phyloP scores from a whole-genome alignment of 257 asterid genomes.

The Solanum sejunctum region DNA sequence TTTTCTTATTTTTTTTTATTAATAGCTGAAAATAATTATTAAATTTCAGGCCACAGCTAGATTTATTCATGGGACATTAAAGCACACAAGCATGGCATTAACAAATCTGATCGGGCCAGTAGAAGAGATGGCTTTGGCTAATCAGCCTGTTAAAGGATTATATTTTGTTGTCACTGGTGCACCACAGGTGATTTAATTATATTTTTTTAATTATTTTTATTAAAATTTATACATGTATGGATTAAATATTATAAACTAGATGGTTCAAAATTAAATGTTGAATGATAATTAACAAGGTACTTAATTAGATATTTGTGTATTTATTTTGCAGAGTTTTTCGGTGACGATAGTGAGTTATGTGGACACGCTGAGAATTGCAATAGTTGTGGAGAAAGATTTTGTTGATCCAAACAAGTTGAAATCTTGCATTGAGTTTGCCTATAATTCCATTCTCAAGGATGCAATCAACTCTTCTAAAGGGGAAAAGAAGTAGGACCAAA shows the following conservation, averaged over 20 bases:
- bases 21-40: background rate
- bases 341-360: slow-evolving; percentile 43
- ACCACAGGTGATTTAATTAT: slow-evolving; percentile 30
- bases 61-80: slow-evolving; percentile 32
- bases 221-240: background rate
- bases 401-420: slow-evolving; percentile 39
- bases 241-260: background rate
- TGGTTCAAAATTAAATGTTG: background rate
- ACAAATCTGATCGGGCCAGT: slow-evolving; percentile 50
- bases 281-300: background rate
- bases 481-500: background rate
- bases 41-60: slow-evolving; percentile 25
- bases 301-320: background rate
- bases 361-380: slow-evolving; percentile 37
- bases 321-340: slow-evolving; percentile 32
- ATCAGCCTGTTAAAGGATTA: slow-evolving; percentile 38
- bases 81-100: slow-evolving; percentile 39
- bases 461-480: slow-evolving; percentile 11
- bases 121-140: slow-evolving; percentile 30
- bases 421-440: slow-evolving; percentile 39
- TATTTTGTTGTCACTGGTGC: slow-evolving; percentile 38
- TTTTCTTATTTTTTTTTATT: too few species aligned
- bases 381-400: slow-evolving; percentile 43
- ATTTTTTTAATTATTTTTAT: background rate
- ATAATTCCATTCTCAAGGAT: slow-evolving; percentile 28